Conservation (phyloP, 805 yeast genomes). For the Schizosaccharomyces lindneri region DNA sequence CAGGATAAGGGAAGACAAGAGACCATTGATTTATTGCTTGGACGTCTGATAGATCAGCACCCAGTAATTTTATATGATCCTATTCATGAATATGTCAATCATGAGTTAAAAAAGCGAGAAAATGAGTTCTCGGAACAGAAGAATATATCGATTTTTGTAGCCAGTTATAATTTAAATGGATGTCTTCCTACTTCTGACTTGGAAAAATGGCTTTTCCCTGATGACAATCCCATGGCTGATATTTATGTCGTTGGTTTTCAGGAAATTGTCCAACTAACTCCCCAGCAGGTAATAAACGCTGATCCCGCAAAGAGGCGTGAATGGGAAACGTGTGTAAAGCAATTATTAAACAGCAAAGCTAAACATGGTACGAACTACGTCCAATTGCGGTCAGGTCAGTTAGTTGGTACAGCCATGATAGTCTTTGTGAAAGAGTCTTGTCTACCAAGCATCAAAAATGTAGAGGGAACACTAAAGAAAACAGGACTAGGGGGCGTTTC, state of each 20-base stretch:
- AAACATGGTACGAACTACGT: conserved; percentile 20
- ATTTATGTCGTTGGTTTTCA: conserved; percentile 77
- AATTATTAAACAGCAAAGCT: conserved; percentile 31
- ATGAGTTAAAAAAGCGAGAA: conserved; percentile 24
- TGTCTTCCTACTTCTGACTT: conserved; percentile 32
- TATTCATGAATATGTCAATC: conserved; percentile 56
- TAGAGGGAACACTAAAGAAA: conserved; percentile 82
- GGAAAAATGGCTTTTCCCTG: conserved; percentile 61
- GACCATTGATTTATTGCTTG: conserved; percentile 69
- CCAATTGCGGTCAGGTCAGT: conserved; percentile 57
- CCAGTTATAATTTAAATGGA: conserved; percentile 78
- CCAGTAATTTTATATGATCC: conserved; percentile 71
- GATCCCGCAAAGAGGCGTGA: conserved; percentile 52
- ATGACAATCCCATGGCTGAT: conserved; percentile 30
- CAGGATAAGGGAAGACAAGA: conserved; percentile 76
- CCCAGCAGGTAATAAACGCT: conserved; percentile 69
- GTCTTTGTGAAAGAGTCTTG: conserved; percentile 43
- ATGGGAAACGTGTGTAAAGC: conserved; percentile 51
- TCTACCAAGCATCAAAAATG: conserved; percentile 40
- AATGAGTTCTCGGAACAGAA: conserved; percentile 34
- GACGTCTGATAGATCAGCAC: conserved; percentile 45
- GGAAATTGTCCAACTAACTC: conserved; percentile 78
- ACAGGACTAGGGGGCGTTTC: conserved; percentile 94
- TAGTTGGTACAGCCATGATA: conserved; percentile 68
- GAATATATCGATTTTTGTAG: conserved; percentile 42